A percentile compares a stretch with the other conserved stretches of the same genome.
Evolutionary conservation across 139 green algal species (phyloP).

Genomic region (Chlorella ohadii): DNA sequence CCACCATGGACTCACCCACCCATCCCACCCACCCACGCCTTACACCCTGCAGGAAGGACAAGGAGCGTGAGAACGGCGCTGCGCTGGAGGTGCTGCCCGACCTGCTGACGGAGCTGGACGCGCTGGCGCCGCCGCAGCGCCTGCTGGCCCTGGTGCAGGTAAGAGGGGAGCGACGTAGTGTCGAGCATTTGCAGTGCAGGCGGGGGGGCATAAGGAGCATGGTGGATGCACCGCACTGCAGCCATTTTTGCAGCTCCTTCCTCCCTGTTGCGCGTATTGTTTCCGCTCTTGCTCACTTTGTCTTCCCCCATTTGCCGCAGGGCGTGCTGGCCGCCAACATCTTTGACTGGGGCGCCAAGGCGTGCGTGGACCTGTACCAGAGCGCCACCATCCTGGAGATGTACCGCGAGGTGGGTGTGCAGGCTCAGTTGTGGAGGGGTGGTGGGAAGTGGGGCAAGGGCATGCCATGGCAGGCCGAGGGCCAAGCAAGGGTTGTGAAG

Average conservation of each 20-base stretch:
- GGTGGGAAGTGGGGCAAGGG: too few relatives aligned
- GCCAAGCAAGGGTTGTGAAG: too few relatives aligned
- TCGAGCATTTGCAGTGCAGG: too few relatives aligned
- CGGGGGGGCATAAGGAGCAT: too few relatives aligned
- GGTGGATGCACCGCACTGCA: too few relatives aligned
- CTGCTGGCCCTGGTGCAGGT: constrained; percentile 86
- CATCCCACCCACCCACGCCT: too few relatives aligned
- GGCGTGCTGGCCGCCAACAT: constrained; percentile 97
- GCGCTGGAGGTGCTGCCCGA: constrained; percentile 93
- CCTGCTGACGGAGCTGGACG: constrained; percentile 93
- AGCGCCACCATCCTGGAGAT: constrained; percentile 97
- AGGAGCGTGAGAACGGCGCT: constrained; percentile 89
- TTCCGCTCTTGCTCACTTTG: not conserved
- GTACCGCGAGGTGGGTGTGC: constrained; percentile 63
- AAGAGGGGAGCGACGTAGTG: not conserved
- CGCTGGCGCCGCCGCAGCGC: constrained; percentile 56
- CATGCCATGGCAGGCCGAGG: too few relatives aligned
- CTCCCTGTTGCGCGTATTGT: not conserved
- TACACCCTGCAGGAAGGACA: constrained; percentile 66
- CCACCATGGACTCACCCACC: too few relatives aligned
- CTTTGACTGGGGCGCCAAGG: constrained; percentile 97
- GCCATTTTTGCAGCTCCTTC: too few relatives aligned
- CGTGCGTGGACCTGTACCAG: constrained; percentile 92
- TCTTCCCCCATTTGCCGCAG: constrained; percentile 27
- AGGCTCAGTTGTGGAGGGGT: not conserved